These are phyloP conservation scores for Backusella australiensis DNA, from an alignment of 192 early-diverging fungal genomes.

Conservation along the genomic window DNA sequence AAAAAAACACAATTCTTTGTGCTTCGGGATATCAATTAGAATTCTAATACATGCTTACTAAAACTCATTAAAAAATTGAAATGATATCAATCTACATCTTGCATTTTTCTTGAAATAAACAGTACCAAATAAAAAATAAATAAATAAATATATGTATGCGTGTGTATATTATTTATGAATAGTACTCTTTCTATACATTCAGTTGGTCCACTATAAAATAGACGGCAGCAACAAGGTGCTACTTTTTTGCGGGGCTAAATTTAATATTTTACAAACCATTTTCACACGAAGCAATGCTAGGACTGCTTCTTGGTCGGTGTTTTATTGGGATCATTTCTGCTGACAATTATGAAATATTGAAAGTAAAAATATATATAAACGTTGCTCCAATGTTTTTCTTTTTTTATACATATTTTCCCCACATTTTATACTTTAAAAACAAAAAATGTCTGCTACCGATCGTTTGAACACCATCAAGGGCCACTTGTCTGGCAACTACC, in stretches of 20 bases:
- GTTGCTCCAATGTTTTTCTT: not conserved
- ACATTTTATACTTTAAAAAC: not conserved
- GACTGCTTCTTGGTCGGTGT: conserved; percentile 5
- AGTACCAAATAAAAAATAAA: no score
- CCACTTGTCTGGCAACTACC: conserved; percentile 47
- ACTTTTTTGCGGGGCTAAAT: not conserved
- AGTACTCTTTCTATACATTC: not conserved
- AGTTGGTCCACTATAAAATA: not conserved
- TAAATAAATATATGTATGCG: no score
- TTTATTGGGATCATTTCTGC: not conserved
- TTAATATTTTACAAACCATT: not conserved
- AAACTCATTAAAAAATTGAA: not conserved
- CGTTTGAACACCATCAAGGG: conserved; percentile 38
- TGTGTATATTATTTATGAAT: not conserved
- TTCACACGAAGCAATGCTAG: not conserved
- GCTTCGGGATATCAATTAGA: not conserved
- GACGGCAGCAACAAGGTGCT: not conserved
- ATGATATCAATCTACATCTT: not conserved
- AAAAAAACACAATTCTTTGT: not conserved
- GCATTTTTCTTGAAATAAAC: no score
- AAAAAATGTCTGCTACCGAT: conserved; percentile 36
- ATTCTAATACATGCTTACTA: not conserved
- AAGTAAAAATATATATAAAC: not conserved
- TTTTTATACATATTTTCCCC: not conserved
- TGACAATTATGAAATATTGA: conserved; percentile 1